Evolutionary conservation across 169 alveolate genomes (phyloP).

Genomic region (Theileria orientalis): DNA sequence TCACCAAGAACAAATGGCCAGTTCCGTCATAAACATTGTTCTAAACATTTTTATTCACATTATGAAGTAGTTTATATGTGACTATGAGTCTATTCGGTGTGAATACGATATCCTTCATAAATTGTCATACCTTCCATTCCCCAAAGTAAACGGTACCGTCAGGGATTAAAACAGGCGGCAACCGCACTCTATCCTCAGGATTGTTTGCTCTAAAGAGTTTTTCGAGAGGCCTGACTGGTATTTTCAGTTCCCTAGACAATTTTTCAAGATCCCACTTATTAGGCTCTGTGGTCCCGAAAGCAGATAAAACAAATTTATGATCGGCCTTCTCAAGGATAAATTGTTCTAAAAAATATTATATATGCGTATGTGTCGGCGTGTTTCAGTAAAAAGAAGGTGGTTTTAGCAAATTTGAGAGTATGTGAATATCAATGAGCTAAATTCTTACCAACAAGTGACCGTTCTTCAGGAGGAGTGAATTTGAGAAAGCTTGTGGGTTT

Average conservation of each 20-base stretch:
- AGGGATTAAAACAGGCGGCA: conserved; percentile 33
- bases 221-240: conserved; percentile 23
- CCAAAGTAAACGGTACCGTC: conserved; percentile 60
- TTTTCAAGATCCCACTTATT: conserved; percentile 45
- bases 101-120: neutral
- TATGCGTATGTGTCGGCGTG: too few species aligned
- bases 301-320: conserved; percentile 12
- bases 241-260: conserved; percentile 20
- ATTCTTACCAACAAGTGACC: neutral
- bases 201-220: neutral
- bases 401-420: too few species aligned
- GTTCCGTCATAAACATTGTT: conserved; percentile 23
- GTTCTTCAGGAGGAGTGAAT: neutral
- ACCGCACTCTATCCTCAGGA: conserved; percentile 1
- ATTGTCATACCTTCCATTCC: conserved; percentile 33
- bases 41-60: neutral
- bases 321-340: conserved; percentile 1
- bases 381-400: too few species aligned
- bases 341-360: neutral
- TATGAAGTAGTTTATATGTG: conserved; percentile 2
- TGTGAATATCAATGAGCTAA: too few species aligned
- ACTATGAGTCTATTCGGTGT: neutral
- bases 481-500: neutral
- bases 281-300: conserved; percentile 8
- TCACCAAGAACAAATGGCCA: conserved; percentile 37